Conservation (phyloP, 768 basidiomycete species). For the Lactarius pseudohatsudake region DNA sequence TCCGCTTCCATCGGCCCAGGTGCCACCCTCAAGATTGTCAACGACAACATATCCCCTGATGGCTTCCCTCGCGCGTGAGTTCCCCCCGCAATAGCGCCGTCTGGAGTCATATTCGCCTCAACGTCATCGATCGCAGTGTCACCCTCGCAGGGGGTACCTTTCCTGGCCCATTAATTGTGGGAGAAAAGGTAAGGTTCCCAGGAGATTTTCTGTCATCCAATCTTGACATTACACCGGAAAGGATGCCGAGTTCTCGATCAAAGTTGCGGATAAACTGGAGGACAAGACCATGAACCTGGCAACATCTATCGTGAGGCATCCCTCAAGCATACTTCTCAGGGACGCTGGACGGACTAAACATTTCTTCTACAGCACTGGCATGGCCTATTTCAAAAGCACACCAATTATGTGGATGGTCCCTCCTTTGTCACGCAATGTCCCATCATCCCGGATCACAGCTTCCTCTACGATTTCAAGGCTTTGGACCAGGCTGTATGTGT, state of each 20-base stretch:
- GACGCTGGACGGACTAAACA: no score
- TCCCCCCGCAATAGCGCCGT: neutral
- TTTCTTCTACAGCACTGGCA: conserved; percentile 28
- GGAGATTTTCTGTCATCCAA: no score
- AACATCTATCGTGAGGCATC: conserved; percentile 10
- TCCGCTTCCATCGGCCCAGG: conserved; percentile 2
- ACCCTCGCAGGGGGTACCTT: conserved; percentile 1
- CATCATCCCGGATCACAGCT: conserved; percentile 40
- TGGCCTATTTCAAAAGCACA: conserved; percentile 29
- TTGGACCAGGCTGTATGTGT: conserved; percentile 35
- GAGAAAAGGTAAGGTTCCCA: neutral
- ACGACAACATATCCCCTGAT: conserved; percentile 7
- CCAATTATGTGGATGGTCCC: conserved; percentile 29
- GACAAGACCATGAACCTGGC: conserved; percentile 10
- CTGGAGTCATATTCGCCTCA: neutral
- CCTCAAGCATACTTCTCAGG: neutral
- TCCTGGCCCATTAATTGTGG: neutral
- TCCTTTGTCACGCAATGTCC: conserved; percentile 43
- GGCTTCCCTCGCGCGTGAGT: conserved; percentile 9
- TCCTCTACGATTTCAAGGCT: conserved; percentile 41
- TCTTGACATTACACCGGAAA: neutral
- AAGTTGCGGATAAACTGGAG: neutral
- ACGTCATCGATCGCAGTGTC: neutral
- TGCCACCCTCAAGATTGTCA: neutral
- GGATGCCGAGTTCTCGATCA: neutral